Conservation (phyloP, 2,329 filamentous ascomycete species). For the Penicillium hesseltinei region DNA sequence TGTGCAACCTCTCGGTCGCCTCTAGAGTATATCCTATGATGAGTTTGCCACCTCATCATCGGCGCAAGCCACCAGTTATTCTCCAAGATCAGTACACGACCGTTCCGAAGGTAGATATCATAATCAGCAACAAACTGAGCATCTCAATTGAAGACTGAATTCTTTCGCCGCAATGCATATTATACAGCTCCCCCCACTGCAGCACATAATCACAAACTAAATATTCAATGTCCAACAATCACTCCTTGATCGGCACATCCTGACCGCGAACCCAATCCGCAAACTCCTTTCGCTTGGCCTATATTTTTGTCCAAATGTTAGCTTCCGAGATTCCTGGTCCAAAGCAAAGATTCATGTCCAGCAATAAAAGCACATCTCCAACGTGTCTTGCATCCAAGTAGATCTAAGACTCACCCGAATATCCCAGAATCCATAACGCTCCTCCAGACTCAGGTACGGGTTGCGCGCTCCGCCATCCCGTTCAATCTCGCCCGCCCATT, state of each 20-base stretch:
- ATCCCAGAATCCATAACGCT: slow-evolving; percentile 80
- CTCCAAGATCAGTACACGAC: neutral
- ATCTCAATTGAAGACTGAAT: slow-evolving; percentile 9
- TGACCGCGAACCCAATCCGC: slow-evolving; percentile 64
- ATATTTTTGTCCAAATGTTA: slow-evolving; percentile 12
- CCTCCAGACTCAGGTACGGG: slow-evolving; percentile 76
- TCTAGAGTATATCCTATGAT: neutral
- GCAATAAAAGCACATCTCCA: neutral
- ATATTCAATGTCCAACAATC: slow-evolving; percentile 7
- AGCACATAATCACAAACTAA: neutral
- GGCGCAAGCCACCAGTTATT: neutral
- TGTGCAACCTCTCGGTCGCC: neutral
- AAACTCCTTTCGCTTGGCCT: slow-evolving; percentile 71
- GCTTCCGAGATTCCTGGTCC: neutral
- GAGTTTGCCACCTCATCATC: neutral
- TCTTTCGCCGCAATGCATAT: slow-evolving; percentile 21
- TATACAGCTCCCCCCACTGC: slow-evolving; percentile 16
- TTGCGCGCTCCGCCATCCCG: slow-evolving; percentile 69
- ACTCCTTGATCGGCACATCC: slow-evolving; percentile 28
- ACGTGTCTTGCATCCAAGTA: neutral
- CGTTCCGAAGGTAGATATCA: neutral
- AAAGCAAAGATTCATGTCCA: neutral
- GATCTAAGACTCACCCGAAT: slow-evolving; percentile 61
- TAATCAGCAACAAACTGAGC: neutral
- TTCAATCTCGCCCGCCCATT: slow-evolving; percentile 69